phyloP scores from a whole-genome alignment of 2,329 filamentous ascomycete species.

The Alternaria novae-zelandiae region DNA sequence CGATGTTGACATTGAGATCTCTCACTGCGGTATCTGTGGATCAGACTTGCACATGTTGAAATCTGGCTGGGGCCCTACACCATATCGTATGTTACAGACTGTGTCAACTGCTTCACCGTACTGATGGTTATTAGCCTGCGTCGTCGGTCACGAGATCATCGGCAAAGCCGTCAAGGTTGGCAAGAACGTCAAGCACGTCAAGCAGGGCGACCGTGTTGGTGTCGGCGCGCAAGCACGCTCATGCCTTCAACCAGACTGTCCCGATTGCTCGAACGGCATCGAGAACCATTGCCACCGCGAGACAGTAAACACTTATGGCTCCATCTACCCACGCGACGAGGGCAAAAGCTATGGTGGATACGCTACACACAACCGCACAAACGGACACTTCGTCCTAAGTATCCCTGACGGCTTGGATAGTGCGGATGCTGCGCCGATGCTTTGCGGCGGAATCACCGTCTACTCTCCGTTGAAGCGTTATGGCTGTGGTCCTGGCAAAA shows the following conservation, averaged over 20 bases:
- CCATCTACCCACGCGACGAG: constrained; percentile 60
- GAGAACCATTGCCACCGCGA: constrained; percentile 57
- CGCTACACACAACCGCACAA: constrained; percentile 69
- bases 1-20: constrained; percentile 58
- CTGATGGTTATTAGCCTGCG: constrained; percentile 49
- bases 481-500: constrained; percentile 76
- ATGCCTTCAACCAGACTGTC: constrained; percentile 52
- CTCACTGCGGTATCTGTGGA: constrained; percentile 51
- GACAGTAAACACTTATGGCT: constrained; percentile 53
- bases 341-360: constrained; percentile 68
- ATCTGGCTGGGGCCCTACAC: constrained; percentile 47
- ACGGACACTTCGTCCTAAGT: constrained; percentile 74
- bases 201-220: constrained; percentile 66
- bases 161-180: constrained; percentile 49
- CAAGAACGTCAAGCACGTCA: constrained; percentile 58
- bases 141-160: constrained; percentile 52
- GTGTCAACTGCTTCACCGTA: neutral
- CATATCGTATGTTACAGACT: constrained; percentile 22
- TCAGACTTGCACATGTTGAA: constrained; percentile 44
- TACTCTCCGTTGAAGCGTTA: constrained; percentile 79
- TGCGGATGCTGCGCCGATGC: constrained; percentile 73
- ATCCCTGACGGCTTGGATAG: constrained; percentile 74
- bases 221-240: constrained; percentile 57
- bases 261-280: constrained; percentile 55
- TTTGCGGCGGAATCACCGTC: constrained; percentile 81